These are phyloP conservation scores for Naumovozyma baii DNA, from an alignment of 805 yeast genomes.

Conservation along the genomic window DNA sequence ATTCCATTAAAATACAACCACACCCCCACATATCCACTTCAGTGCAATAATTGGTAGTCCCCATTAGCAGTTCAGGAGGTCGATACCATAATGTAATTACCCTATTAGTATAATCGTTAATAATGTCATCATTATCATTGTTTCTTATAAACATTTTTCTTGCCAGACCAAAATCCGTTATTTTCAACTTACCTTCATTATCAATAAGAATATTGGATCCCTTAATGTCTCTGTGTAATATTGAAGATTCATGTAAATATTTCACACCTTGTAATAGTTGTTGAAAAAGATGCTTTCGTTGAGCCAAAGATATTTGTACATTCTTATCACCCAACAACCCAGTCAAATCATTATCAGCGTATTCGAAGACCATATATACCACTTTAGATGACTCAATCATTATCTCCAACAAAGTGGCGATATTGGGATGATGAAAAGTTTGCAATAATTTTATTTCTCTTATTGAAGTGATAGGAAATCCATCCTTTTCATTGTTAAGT, in stretches of 20 bases:
- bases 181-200: constrained; percentile 51
- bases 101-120: constrained; percentile 78
- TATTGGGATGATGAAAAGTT: constrained; percentile 63
- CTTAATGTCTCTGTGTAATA: constrained; percentile 73
- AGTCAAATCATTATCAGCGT: constrained; percentile 86
- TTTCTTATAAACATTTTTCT: constrained; percentile 49
- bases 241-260: constrained; percentile 57
- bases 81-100: constrained; percentile 96
- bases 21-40: constrained; percentile 97
- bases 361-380: constrained; percentile 85
- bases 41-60: constrained; percentile 80
- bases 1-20: constrained; percentile 81
- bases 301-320: constrained; percentile 49
- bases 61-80: constrained; percentile 87
- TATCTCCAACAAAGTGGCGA: constrained; percentile 77
- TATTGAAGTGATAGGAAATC: constrained; percentile 92
- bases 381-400: constrained; percentile 60
- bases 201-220: constrained; percentile 69
- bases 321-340: constrained; percentile 76
- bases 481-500: constrained; percentile 82
- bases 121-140: constrained; percentile 36
- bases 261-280: constrained; percentile 61
- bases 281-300: constrained; percentile 54
- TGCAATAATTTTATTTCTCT: constrained; percentile 84
- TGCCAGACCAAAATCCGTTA: constrained; percentile 79